These are phyloP conservation scores for Phytophthora sojae DNA, from an alignment of 352 stramenopile genomes.

Conservation along the genomic window DNA sequence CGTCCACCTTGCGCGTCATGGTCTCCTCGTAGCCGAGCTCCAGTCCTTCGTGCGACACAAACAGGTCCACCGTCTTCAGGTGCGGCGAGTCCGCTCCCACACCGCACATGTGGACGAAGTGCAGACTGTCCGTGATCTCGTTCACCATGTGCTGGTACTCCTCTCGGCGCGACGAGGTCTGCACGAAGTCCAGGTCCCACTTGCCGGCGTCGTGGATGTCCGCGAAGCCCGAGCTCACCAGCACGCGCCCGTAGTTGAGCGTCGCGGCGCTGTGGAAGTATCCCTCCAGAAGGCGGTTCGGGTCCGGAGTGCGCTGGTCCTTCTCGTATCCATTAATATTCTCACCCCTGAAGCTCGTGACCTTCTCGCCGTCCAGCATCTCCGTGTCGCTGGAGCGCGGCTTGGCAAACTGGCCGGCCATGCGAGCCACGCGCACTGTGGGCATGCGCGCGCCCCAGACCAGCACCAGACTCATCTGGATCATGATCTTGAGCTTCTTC, in stretches of 20 bases:
- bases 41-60: constrained; percentile 98
- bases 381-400: constrained; percentile 95
- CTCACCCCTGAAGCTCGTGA: constrained; percentile 97
- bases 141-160: constrained; percentile 96
- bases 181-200: constrained; percentile 99
- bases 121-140: constrained; percentile 97
- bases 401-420: constrained; percentile 99
- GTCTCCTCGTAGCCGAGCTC: constrained; percentile 98
- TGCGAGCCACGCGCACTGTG: constrained; percentile 96
- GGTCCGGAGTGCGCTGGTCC: constrained; percentile 94
- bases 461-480: constrained; percentile 98
- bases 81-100: constrained; percentile 90
- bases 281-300: constrained; percentile 94
- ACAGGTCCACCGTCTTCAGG: constrained; percentile 97
- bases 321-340: constrained; percentile 98
- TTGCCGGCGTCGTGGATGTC: constrained; percentile 97
- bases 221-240: constrained; percentile 96
- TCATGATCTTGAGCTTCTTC: constrained; percentile 95
- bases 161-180: constrained; percentile 93
- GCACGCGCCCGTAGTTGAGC: constrained; percentile 97
- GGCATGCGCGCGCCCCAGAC: constrained; percentile 97
- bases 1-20: constrained; percentile 94
- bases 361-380: constrained; percentile 92
- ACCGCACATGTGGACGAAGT: constrained; percentile 96
- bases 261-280: constrained; percentile 98